Conservation (phyloP, 2,329 filamentous ascomycete genomes). For the Aspergillus pseudoglaucus region DNA sequence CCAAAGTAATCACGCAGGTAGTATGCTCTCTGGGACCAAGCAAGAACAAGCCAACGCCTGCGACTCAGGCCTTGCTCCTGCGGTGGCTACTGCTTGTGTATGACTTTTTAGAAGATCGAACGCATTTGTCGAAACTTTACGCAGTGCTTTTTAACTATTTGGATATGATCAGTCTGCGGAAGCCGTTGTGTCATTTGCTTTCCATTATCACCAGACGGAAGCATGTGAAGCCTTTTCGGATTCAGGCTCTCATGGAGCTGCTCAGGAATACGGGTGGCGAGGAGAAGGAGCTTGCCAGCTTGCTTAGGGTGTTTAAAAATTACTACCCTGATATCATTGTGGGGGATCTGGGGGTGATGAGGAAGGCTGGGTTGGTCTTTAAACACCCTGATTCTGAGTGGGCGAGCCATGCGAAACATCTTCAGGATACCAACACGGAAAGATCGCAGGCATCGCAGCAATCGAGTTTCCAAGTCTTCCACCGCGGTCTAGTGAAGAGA, state of each 20-base stretch:
- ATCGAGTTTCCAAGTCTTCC: constrained; percentile 58
- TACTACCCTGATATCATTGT: constrained; percentile 87
- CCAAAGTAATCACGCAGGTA: constrained; percentile 56
- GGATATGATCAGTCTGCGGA: constrained; percentile 71
- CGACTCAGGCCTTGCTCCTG: constrained; percentile 63
- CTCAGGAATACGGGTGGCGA: constrained; percentile 51
- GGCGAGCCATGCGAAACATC: constrained; percentile 59
- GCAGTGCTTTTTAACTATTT: constrained; percentile 72
- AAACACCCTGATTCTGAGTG: constrained; percentile 71
- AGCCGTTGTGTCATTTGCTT: constrained; percentile 65
- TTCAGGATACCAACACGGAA: constrained; percentile 54
- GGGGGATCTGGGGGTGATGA: constrained; percentile 52
- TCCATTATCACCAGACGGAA: constrained; percentile 72
- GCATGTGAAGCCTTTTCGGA: constrained; percentile 77
- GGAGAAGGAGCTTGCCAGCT: constrained; percentile 65
- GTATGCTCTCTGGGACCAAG: constrained; percentile 72
- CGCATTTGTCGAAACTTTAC: constrained; percentile 63
- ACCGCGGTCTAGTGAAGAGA: constrained; percentile 46
- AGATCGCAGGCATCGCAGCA: constrained; percentile 36
- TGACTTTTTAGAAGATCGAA: constrained; percentile 59
- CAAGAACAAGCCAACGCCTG: constrained; percentile 64
- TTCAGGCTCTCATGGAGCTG: constrained; percentile 60
- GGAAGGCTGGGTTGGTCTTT: constrained; percentile 29
- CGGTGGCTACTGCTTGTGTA: constrained; percentile 75
- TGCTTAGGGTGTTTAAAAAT: constrained; percentile 79